Conservation (phyloP, 1,139 yeast genomes). For the Meyerozyma elateridarum region DNA sequence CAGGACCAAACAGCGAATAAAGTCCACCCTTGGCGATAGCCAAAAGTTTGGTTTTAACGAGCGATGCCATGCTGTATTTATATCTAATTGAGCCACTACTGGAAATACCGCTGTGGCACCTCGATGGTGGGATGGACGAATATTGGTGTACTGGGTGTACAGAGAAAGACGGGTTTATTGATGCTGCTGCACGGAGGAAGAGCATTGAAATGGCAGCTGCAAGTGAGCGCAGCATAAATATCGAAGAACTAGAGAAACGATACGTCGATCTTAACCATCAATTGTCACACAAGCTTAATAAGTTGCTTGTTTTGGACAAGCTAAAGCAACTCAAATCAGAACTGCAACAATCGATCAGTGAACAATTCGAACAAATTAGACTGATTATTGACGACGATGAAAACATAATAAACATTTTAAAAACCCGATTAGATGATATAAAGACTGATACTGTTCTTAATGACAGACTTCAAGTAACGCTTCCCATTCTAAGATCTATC, state of each 20-base stretch:
- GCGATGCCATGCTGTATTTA: conserved; percentile 4
- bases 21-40: conserved; percentile 17
- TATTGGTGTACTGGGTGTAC: too few relatives aligned
- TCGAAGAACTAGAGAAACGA: conserved; percentile 4
- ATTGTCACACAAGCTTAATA: conserved; percentile 9
- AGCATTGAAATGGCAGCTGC: too few relatives aligned
- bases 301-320: conserved; percentile 9
- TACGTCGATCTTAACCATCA: conserved; percentile 10
- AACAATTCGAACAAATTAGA: conserved; percentile 3
- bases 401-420: conserved; percentile 6
- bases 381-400: conserved; percentile 2
- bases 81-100: not conserved
- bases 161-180: too few relatives aligned
- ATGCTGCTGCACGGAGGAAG: too few relatives aligned
- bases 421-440: conserved; percentile 8
- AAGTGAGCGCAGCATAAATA: conserved; percentile 9
- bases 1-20: conserved; percentile 15
- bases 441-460: conserved; percentile 8
- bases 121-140: not conserved
- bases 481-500: conserved; percentile 12
- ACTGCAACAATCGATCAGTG: conserved; percentile 5
- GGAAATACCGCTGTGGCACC: conserved; percentile 4
- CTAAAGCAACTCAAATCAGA: conserved; percentile 6
- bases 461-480: conserved; percentile 9
- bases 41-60: conserved; percentile 14